Base-by-base conservation (phyloP, 2,329 filamentous ascomycete species). In the Aspergillus alliaceus region DNA sequence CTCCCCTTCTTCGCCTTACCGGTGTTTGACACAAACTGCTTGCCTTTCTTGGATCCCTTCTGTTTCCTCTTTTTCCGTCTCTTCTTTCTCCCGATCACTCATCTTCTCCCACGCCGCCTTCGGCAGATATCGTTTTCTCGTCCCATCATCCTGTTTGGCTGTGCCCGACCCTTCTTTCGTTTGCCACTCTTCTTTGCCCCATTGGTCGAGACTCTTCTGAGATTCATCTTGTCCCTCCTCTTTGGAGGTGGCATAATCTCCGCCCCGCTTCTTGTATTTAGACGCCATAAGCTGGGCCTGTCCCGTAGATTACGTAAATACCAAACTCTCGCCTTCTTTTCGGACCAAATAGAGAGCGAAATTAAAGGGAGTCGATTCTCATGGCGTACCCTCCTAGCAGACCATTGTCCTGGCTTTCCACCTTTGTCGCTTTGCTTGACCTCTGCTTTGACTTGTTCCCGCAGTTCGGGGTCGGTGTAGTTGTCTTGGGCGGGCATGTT, bases 51-150 rank as follows among this genome's bases (percentile, higher is more conserved):
- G 67, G 61, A 64, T 3, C 46, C 64, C n/a, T 65, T 39, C 9
- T 59, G 18, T 48, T 69, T 69, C 48, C 65, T 80, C 64, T 79
- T 73, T 27, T 74, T n/a, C 61, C 75, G 80, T 77, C 50, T 77
- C 64, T 64, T 80, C 74, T 78, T 79, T 80, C 64, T 79, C 77
- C 24, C 72, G 59, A 39, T 80, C 77, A 40, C 62, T 74, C 78
- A 81, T 77, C 48, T 77, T 64, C 64, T 81, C 77, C 79, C 78
- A 80, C 1, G 78, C 79, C 59, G 79, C 75, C 65, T 79, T 80
- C 1, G 79, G 77, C 46, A 79, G 57, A 62, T 80, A 80, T 18
- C 77, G 64, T 64, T 80, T 75, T 59, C 76, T 65, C 1, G 74
- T 77, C 1, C 76, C 78, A 59, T 80, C 77, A 2, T 70, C 71